These are phyloP conservation scores for Karstenula rhodostoma DNA, from an alignment of 2,329 filamentous ascomycete species.

Conservation along the genomic window DNA sequence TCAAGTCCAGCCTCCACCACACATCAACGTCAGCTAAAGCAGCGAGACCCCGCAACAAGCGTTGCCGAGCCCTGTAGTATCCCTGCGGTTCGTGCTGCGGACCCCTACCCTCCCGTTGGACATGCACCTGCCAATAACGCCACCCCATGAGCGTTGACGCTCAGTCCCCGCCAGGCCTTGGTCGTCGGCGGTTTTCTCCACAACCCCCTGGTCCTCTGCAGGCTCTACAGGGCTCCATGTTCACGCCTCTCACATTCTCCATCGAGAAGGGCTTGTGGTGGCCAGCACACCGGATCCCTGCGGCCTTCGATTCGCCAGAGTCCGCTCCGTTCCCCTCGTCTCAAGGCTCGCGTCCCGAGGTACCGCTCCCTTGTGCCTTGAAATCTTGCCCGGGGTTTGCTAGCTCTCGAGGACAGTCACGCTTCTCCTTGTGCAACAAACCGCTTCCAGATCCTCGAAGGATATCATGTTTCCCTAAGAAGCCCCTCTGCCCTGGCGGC, in stretches of 20 bases:
- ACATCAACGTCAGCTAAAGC: conserved; percentile 21
- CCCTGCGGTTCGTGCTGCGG: conserved; percentile 36
- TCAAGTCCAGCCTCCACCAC: conserved; percentile 30
- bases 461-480: conserved; percentile 50
- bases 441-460: conserved; percentile 49
- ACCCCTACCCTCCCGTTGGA: conserved; percentile 48
- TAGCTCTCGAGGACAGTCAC: conserved; percentile 49
- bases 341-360: conserved; percentile 51
- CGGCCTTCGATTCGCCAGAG: conserved; percentile 47
- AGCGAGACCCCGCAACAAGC: conserved; percentile 53
- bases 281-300: conserved; percentile 48
- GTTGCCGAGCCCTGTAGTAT: conserved; percentile 51
- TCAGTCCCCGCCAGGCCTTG: conserved; percentile 50
- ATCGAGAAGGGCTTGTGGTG: conserved; percentile 43
- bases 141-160: conserved; percentile 43
- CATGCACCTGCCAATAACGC: conserved; percentile 49
- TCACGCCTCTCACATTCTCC: conserved; percentile 46
- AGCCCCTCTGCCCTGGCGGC: conserved; percentile 44
- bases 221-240: conserved; percentile 45
- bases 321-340: conserved; percentile 42
- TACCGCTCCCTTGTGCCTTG: conserved; percentile 50
- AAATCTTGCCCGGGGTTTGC: conserved; percentile 39
- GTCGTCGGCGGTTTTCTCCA: conserved; percentile 52
- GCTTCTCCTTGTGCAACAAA: conserved; percentile 51
- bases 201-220: conserved; percentile 45